Conservation (phyloP, 331 rosid species). For the Acacia pycnantha region DNA sequence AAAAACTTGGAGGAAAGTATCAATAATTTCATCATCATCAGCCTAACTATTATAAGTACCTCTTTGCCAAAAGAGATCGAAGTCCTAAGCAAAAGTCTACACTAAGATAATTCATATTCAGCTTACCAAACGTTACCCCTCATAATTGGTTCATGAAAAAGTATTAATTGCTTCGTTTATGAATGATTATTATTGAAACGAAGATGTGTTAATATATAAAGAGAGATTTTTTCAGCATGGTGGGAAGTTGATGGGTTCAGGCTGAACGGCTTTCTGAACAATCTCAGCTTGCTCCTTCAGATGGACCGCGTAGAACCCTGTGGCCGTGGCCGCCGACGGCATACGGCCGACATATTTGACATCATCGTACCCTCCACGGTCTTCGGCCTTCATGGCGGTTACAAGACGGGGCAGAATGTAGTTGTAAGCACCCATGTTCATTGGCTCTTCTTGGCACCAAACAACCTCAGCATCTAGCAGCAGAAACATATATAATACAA, state of each 20-base stretch:
- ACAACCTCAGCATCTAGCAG: constrained; percentile 79
- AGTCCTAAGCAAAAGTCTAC: background rate
- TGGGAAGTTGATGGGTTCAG: constrained; percentile 54
- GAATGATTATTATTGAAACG: background rate
- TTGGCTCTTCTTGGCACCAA: constrained; percentile 99
- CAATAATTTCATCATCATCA: background rate
- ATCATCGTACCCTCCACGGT: constrained; percentile 67
- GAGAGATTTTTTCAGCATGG: constrained; percentile 7
- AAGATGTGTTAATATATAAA: background rate
- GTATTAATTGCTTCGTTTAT: background rate
- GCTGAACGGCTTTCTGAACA: constrained; percentile 73
- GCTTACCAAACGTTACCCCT: background rate
- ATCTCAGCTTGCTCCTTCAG: constrained; percentile 72
- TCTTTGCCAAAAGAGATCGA: background rate
- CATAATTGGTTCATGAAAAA: background rate
- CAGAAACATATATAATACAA: constrained; percentile 16
- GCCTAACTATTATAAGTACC: background rate
- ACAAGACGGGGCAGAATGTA: constrained; percentile 65
- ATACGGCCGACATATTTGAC: constrained; percentile 79
- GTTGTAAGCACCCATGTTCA: constrained; percentile 89
- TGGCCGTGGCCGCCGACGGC: constrained; percentile 89
- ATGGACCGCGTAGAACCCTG: constrained; percentile 75
- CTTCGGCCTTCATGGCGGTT: constrained; percentile 65
- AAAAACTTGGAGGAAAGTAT: background rate
- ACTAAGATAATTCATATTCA: background rate